Evolutionary conservation across 495 filamentous ascomycete species (phyloP), one percentile per base, ranked within the genome.

Genomic region (Evansstolkia leycettana): DNA sequence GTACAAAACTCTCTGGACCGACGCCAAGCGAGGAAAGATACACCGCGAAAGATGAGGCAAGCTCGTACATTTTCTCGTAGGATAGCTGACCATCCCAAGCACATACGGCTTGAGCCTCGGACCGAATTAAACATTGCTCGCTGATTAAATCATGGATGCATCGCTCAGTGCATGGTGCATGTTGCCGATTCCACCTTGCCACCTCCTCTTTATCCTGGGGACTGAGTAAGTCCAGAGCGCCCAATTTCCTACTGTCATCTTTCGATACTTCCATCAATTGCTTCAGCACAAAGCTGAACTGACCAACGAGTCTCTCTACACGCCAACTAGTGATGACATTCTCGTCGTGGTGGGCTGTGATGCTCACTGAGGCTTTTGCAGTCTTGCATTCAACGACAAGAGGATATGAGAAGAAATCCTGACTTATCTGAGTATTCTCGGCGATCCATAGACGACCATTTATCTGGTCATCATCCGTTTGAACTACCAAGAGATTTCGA

Each of bases 401-500:
- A 0, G 65, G 60, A 34, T 72, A 65, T 11, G 62, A 68, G 31
- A 65, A 62, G 46, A 73, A 73, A 31, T 60, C 65, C 2, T 57
- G 52, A 26, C 50, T 56, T 2, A 50, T 52, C 7, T 62, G 60
- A 6, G 65, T 61, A 2, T 71, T 61, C 53, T 73, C 34, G 48
- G 65, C 17, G 41, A 59, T 46, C 42, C 60, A 67, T 2, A 69
- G 49, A 0, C 60, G 50, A 10, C 41, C 46, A 31, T 58, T 39
- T 10, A 58, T 37, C 2, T 44, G 33, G 3, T 42, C 45, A 5
- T 58, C 54, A 0, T 46, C 56, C 0, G 66, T 52, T 34, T 79
- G 55, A 35, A 82, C 69, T 1, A 72, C 69, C 3, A 81, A 57
- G 6, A 80, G 44, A 43, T 71, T 81, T 34, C 74, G 67, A 51